Evolutionary conservation across 2,329 filamentous ascomycete species (phyloP).

Genomic region (Ceratocystis colombiana): DNA sequence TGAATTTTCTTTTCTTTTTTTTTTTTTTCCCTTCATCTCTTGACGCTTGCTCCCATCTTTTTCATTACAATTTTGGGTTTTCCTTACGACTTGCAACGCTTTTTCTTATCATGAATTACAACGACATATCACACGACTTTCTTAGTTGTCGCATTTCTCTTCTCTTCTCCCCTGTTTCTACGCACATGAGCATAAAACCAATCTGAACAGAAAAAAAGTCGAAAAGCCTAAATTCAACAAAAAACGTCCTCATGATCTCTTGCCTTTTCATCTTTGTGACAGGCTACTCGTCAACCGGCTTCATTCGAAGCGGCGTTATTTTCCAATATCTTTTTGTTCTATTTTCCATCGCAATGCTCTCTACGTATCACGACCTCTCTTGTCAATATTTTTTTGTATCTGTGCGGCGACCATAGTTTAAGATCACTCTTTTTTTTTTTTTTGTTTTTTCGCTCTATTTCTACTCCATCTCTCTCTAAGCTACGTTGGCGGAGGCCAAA

Average conservation of each 20-base stretch:
- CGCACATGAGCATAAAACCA: constrained; percentile 11
- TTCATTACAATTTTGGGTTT: not conserved
- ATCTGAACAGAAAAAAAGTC: constrained; percentile 21
- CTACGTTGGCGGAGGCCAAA: too few species aligned
- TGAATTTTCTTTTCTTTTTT: not conserved
- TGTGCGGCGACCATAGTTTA: not conserved
- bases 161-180: not conserved
- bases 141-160: constrained; percentile 9
- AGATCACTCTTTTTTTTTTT: not conserved
- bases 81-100: constrained; percentile 18
- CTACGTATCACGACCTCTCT: not conserved
- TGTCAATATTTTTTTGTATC: not conserved
- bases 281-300: not conserved
- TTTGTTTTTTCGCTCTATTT: not conserved
- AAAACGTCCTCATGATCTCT: constrained; percentile 10
- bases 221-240: constrained; percentile 11
- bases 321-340: constrained; percentile 2
- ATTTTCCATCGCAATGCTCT: not conserved
- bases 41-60: too few species aligned
- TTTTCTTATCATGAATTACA: constrained; percentile 4
- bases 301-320: not conserved
- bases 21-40: not conserved
- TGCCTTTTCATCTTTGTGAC: not conserved
- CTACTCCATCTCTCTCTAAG: not conserved
- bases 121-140: not conserved